These are phyloP conservation scores for Pseudisothecium myosuroides DNA, from an alignment of 225 moss, liverwort and hornwort species.

Conservation along the genomic window DNA sequence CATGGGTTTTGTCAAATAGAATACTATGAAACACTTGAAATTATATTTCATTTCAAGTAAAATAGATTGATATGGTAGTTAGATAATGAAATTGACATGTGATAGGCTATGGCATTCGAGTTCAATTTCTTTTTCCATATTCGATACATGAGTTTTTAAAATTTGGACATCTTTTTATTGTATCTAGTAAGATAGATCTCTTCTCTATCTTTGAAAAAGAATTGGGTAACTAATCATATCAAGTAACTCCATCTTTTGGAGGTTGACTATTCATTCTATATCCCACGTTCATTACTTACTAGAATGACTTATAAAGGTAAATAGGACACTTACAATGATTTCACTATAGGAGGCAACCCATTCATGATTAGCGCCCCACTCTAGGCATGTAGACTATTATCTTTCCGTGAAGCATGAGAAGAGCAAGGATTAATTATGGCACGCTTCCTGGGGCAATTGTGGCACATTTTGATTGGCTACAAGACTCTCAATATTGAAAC, in stretches of 20 bases:
- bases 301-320: background rate
- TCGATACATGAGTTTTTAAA: background rate
- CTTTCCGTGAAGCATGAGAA: too few species aligned
- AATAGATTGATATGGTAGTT: background rate
- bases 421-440: too few species aligned
- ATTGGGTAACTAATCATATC: fast-evolving
- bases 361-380: too few species aligned
- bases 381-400: too few species aligned
- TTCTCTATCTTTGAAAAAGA: background rate
- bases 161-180: background rate
- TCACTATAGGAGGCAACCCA: too few species aligned
- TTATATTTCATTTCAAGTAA: background rate
- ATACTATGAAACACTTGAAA: background rate
- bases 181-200: background rate
- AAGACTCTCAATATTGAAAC: too few species aligned
- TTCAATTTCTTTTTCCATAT: background rate
- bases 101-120: background rate
- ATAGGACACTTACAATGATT: background rate
- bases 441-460: too few species aligned
- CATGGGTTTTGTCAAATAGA: too few species aligned
- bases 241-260: background rate
- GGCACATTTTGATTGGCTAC: too few species aligned
- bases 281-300: background rate
- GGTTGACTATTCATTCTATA: background rate
- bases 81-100: background rate